Conservation (phyloP, 345 rosid genomes). For the Gossypium herbaceum region DNA sequence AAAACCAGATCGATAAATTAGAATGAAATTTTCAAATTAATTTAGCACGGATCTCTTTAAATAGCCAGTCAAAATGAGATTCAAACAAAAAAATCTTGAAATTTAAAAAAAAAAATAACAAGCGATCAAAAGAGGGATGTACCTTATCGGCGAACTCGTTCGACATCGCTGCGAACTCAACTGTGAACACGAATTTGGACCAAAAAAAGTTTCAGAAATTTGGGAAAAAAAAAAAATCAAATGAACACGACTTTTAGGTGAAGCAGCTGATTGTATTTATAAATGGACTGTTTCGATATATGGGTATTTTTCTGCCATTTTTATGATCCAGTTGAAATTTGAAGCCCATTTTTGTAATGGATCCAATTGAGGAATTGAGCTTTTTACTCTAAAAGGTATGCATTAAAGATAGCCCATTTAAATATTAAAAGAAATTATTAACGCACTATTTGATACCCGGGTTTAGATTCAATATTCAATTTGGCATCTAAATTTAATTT, state of each 20-base stretch:
- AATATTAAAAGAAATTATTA: too few relatives aligned
- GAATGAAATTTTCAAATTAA: background rate
- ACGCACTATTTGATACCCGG: too few relatives aligned
- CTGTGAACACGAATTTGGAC: background rate
- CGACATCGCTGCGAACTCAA: slow-evolving; percentile 20
- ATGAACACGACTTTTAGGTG: too few relatives aligned
- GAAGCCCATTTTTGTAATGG: background rate
- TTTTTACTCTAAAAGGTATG: background rate
- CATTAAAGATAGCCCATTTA: too few relatives aligned
- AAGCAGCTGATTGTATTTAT: background rate
- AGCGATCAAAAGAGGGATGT: slow-evolving; percentile 16
- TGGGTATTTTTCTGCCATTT: background rate
- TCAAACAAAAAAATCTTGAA: background rate
- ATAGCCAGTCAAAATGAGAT: background rate
- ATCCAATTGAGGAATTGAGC: background rate
- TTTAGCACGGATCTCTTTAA: slow-evolving; percentile 5
- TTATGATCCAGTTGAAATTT: too few relatives aligned
- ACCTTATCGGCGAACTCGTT: slow-evolving; percentile 24
- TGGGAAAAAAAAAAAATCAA: too few relatives aligned
- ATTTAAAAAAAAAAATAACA: background rate
- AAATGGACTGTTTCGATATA: background rate
- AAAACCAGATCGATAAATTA: background rate
- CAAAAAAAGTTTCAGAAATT: slow-evolving; percentile 10
- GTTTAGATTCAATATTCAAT: too few relatives aligned
- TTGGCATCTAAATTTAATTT: too few relatives aligned